Evolutionary conservation across 2,329 filamentous ascomycete species (phyloP).

Genomic region (Aspergillus floridensis): DNA sequence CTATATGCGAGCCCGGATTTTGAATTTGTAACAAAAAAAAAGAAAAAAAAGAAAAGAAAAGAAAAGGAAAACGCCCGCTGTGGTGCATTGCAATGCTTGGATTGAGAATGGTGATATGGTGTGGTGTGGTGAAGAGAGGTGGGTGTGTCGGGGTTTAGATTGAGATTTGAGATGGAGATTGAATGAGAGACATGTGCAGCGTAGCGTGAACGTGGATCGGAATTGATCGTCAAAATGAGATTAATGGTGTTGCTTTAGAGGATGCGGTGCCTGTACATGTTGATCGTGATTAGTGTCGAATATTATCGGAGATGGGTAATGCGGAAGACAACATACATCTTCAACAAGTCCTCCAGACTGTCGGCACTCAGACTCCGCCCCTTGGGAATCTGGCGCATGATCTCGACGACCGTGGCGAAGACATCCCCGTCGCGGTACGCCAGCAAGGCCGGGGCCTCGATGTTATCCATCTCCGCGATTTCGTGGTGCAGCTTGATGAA

Average conservation of each 20-base stretch:
- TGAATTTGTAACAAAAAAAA: background rate
- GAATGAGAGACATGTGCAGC: background rate
- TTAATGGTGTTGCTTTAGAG: slow-evolving; percentile 2
- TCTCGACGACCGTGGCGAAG: slow-evolving; percentile 82
- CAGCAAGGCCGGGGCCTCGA: slow-evolving; percentile 80
- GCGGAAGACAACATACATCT: slow-evolving; percentile 46
- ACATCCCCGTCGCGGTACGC: slow-evolving; percentile 89
- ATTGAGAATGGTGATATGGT: too few relatives aligned
- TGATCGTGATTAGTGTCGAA: background rate
- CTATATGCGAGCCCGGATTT: background rate
- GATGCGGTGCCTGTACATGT: slow-evolving; percentile 5
- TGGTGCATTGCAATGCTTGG: background rate
- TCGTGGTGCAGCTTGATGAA: slow-evolving; percentile 90
- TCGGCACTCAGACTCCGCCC: slow-evolving; percentile 50
- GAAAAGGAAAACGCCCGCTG: background rate
- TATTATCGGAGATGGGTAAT: background rate
- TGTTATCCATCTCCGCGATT: slow-evolving; percentile 90
- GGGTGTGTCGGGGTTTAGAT: background rate
- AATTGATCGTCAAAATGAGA: background rate
- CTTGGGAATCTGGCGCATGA: slow-evolving; percentile 78
- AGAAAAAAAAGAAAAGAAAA: background rate
- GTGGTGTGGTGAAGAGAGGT: background rate
- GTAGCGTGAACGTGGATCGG: background rate
- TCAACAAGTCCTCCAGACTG: slow-evolving; percentile 58
- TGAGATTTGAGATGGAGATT: background rate